Conservation (phyloP, 192 early-diverging fungal species). For the Coemansia sp. region DNA sequence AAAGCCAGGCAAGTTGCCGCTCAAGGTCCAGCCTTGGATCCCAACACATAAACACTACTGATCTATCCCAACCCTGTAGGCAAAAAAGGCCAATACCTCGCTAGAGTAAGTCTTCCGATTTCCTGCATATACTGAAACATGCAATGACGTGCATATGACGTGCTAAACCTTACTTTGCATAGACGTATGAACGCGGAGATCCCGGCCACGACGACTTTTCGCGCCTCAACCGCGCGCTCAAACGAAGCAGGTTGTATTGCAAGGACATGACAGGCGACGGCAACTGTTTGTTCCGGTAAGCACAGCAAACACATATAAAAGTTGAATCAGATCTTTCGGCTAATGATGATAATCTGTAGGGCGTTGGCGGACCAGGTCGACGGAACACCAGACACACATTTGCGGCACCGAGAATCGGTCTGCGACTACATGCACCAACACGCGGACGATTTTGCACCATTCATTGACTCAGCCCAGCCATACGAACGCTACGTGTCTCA, state of each 20-base stretch:
- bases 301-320: background rate
- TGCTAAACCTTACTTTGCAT: background rate
- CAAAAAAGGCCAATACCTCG: conserved; percentile 5
- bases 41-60: background rate
- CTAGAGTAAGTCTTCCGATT: conserved; percentile 2
- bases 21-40: too few species aligned
- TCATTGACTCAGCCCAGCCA: conserved; percentile 63
- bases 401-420: conserved; percentile 55
- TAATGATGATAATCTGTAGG: too few species aligned
- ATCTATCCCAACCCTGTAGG: background rate
- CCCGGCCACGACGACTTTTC: conserved; percentile 34
- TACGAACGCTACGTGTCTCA: conserved; percentile 59
- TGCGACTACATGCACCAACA: conserved; percentile 65
- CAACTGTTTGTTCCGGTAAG: conserved; percentile 68
- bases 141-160: background rate
- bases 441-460: conserved; percentile 59
- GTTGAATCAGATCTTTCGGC: too few species aligned
- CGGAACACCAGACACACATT: conserved; percentile 60
- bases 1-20: background rate
- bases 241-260: conserved; percentile 55
- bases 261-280: conserved; percentile 73
- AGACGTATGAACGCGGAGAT: conserved; percentile 5
- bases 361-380: conserved; percentile 70
- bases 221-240: conserved; percentile 57
- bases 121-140: background rate